Evolutionary conservation across 768 basidiomycete species (phyloP).

Genomic region (Lactifluus hygrophoroides): DNA sequence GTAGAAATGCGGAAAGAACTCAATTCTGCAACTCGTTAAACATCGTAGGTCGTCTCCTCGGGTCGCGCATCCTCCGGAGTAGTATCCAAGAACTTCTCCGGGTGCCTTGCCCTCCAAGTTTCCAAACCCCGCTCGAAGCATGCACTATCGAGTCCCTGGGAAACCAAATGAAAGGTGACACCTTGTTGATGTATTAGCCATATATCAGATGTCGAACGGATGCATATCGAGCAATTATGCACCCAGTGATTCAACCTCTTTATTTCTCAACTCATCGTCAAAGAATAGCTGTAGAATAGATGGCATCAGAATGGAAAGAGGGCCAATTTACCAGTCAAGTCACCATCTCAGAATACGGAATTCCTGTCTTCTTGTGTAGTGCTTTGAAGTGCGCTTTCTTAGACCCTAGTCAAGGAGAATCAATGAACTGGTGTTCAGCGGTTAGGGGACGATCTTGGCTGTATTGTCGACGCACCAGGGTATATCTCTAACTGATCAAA

Average conservation of each 20-base stretch:
- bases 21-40: no score
- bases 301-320: background rate
- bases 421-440: background rate
- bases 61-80: background rate
- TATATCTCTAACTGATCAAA: conserved; percentile 72
- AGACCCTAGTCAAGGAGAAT: conserved; percentile 41
- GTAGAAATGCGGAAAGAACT: no score
- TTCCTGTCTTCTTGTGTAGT: conserved; percentile 55
- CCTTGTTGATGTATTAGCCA: conserved; percentile 34
- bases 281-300: conserved; percentile 3
- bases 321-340: conserved; percentile 2
- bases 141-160: conserved; percentile 48
- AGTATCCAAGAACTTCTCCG: conserved; percentile 12
- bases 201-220: background rate
- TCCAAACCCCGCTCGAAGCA: conserved; percentile 62
- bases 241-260: conserved; percentile 34
- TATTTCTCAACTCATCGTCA: conserved; percentile 12
- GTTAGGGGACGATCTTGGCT: background rate
- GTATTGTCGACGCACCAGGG: conserved; percentile 37
- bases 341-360: conserved; percentile 78
- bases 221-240: background rate
- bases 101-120: conserved; percentile 54
- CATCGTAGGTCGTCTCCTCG: background rate
- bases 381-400: conserved; percentile 42
- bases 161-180: conserved; percentile 74